phyloP scores from a whole-genome alignment of 2,329 filamentous ascomycete genomes.

The Aspergillus transmontanensis region DNA sequence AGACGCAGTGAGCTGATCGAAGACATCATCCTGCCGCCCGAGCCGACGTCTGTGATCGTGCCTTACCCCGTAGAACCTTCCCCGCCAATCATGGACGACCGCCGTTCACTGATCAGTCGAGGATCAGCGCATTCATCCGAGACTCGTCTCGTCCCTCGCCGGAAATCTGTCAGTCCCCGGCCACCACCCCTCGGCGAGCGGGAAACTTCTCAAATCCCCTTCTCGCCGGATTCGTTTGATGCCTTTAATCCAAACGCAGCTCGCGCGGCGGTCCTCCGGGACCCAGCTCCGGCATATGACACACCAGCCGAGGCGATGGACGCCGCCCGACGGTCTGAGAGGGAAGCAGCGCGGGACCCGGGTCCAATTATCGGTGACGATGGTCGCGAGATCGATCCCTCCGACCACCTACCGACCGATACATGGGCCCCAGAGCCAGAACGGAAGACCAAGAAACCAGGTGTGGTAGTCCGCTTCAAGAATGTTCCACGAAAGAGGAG shows the following conservation, averaged over 20 bases:
- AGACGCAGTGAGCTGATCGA: slow-evolving; percentile 29
- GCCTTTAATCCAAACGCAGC: slow-evolving; percentile 56
- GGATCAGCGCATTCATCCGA: slow-evolving; percentile 33
- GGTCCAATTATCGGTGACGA: slow-evolving; percentile 66
- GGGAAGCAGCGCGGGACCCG: slow-evolving; percentile 45
- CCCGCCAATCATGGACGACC: slow-evolving; percentile 29
- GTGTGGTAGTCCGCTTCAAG: slow-evolving; percentile 52
- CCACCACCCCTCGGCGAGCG: slow-evolving; percentile 48
- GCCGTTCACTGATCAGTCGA: slow-evolving; percentile 21
- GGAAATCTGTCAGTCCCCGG: slow-evolving; percentile 63
- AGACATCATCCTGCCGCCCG: slow-evolving; percentile 28
- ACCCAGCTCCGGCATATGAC: slow-evolving; percentile 39
- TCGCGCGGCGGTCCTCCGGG: slow-evolving; percentile 34
- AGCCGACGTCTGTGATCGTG: slow-evolving; percentile 23
- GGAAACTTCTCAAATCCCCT: slow-evolving; percentile 53
- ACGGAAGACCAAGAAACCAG: slow-evolving; percentile 55
- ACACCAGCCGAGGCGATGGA: slow-evolving; percentile 43
- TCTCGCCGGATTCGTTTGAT: slow-evolving; percentile 64
- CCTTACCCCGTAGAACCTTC: slow-evolving; percentile 36
- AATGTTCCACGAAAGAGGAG: slow-evolving; percentile 37
- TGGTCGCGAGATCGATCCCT: slow-evolving; percentile 66
- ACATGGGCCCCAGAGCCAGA: slow-evolving; percentile 69
- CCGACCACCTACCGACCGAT: slow-evolving; percentile 65
- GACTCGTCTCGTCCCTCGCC: slow-evolving; percentile 27
- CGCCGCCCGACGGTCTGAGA: slow-evolving; percentile 39